Conservation (phyloP, 306 rosid genomes). For the Glycyrrhiza uralensis region DNA sequence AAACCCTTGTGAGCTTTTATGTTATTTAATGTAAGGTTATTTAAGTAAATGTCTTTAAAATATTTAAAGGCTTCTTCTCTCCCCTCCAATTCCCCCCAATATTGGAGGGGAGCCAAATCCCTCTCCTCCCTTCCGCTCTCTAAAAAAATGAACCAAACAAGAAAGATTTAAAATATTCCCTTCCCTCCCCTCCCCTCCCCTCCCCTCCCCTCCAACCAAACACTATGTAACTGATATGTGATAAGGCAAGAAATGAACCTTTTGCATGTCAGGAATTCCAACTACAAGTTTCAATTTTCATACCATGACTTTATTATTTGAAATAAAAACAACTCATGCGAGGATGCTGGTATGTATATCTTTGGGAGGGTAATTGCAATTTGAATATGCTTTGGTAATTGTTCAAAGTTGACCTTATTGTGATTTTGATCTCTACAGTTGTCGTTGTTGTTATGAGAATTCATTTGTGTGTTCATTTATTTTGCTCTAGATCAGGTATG, state of each 20-base stretch:
- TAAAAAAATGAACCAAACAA: too few species aligned
- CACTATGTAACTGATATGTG: too few species aligned
- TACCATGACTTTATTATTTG: neutral
- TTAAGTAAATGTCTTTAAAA: too few species aligned
- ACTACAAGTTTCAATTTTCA: neutral
- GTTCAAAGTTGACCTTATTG: constrained; percentile 15
- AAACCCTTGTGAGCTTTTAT: too few species aligned
- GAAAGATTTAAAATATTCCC: too few species aligned
- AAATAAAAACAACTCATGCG: neutral
- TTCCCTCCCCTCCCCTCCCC: too few species aligned
- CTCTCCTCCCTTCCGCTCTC: too few species aligned
- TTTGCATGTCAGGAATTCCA: constrained; percentile 13
- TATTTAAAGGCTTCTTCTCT: too few species aligned
- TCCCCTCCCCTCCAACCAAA: too few species aligned
- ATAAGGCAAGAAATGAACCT: constrained; percentile 4
- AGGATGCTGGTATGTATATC: neutral
- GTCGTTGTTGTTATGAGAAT: neutral
- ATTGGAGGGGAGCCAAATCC: too few species aligned
- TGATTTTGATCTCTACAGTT: neutral
- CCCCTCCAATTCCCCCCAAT: too few species aligned
- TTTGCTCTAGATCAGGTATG: constrained; percentile 60
- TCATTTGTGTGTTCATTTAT: constrained; percentile 21
- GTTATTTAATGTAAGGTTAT: too few species aligned
- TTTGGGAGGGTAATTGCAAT: neutral
- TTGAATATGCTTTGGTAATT: constrained; percentile 5